Evolutionary conservation across 1,284 basidiomycete species (phyloP), one percentile per base, ranked within the genome.

Genomic region (Ceratobasidium sp.): DNA sequence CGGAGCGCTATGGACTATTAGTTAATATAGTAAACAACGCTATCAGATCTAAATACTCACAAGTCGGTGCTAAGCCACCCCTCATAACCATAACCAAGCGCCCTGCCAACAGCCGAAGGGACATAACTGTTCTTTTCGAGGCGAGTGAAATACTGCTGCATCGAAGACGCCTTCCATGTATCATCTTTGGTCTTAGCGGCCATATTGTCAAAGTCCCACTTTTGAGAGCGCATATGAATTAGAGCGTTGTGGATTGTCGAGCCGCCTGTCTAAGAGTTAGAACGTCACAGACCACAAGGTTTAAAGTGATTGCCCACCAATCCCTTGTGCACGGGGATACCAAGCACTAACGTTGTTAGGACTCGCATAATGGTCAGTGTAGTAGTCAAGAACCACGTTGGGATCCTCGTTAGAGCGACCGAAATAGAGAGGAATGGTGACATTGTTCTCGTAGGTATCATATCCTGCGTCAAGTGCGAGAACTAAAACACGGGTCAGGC

Each of bases 331-430:
- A 28, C 70, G 70, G 18, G 70, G 70, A n/a, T 73, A 73, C 70
- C 70, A 73, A 23, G 56, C 58, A 55, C 44, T n/a, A 42, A 73
- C 70, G n/a, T 73, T 20, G 40, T 77, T 55, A 40, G 53, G 53
- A 13, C 33, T 55, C 6, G 70, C 53, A 33, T 73, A 73, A 40
- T 73, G 70, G 33, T 33, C 33, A 33, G 33, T 33, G 33, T 33
- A 33, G 33, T 33, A 33, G 33, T 33, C 33, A 33, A 73, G 70
- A 7, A 56, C 70, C 15, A 73, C 20, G 26, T 73, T 55, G 9
- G 70, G 56, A 33, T 73, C 70, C 58, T 73, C 70, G 58, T 73
- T 73, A 15, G 73, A 77, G 33, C 70, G 70, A 2, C 53, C 70
- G 7, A 73, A 56, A 60, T 73, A 73, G 33, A 61, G 53, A 39